phyloP scores from a whole-genome alignment of 768 basidiomycete genomes.

The Asterophora lycoperdoides region DNA sequence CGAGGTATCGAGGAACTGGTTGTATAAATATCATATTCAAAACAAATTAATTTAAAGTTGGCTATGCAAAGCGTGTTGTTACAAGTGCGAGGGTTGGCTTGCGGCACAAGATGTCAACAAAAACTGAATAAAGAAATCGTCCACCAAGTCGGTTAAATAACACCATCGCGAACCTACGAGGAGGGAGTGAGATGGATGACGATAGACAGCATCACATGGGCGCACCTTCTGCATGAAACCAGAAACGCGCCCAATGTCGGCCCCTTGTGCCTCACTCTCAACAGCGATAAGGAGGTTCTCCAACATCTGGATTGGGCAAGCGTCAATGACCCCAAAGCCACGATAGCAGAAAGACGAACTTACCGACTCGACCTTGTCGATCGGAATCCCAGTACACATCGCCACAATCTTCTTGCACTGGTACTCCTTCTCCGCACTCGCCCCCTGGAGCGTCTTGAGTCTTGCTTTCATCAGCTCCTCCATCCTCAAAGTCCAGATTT shows the following conservation, averaged over 20 bases:
- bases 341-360: conserved; percentile 27
- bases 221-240: conserved; percentile 88
- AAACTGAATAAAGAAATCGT: conserved; percentile 11
- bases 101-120: conserved; percentile 15
- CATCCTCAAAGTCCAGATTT: conserved; percentile 79
- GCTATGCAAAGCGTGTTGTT: conserved; percentile 26
- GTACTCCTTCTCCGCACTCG: conserved; percentile 84
- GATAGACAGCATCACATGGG: not conserved
- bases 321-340: not conserved
- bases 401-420: conserved; percentile 91
- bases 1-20: no score
- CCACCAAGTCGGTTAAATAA: conserved; percentile 36
- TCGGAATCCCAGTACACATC: conserved; percentile 78
- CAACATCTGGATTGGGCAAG: conserved; percentile 54
- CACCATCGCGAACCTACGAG: conserved; percentile 54
- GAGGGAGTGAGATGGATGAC: not conserved
- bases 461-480: conserved; percentile 70
- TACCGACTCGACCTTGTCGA: conserved; percentile 89
- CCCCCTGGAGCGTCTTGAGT: conserved; percentile 67
- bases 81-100: conserved; percentile 25
- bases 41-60: conserved; percentile 10
- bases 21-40: conserved; percentile 1
- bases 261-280: conserved; percentile 79
- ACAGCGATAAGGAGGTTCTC: conserved; percentile 82
- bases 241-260: conserved; percentile 81